Base-by-base conservation (phyloP, 2,329 filamentous ascomycete species). In the Pleomassaria siparia region DNA sequence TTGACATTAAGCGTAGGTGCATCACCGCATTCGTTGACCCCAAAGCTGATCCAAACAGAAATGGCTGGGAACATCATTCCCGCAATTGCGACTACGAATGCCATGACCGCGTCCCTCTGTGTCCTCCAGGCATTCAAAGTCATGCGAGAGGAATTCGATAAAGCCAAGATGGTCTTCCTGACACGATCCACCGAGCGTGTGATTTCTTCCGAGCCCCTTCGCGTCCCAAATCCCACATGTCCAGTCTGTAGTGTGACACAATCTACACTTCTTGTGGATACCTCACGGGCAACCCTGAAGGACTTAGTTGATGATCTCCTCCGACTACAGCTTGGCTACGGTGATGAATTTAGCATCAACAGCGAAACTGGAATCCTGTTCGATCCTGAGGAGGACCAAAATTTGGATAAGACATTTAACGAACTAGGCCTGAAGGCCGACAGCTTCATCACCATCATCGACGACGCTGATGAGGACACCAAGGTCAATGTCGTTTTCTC, bases 51-150 rank as follows among this genome's bases (percentile, higher is more conserved):
- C 18, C 4, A 15, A 18, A 41, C 51, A 80, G 88, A 99, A 73
- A 99, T 97, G 92, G 94, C 94, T 3, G 94, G 94, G 44, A 99
- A 99, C 68, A 99, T 99, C 62, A 99, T 99, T 51, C 94, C 94
- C 1, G 94, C 94, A 2, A 99, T 99, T 66, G 94, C 94, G 4
- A 99, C 94, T 0, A 97, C 94, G 0, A 99, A 99, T 69, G 94
- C 94, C 13, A 95, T 97, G 69, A 92, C 94, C 1, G 94, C 94
- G 13, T 88, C 90, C 11, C 80, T 99, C 9, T 97, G 91, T 64
- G 91, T 97, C 6, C 75, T 99, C 21, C 87, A 97, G 69, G 86
- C 91, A 0, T 94, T 95, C 77, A 97, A 96, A 70, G 86, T 97
- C 20, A 75, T 99, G 48, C 86, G 80, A 63, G 82, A 84, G 16